Base-by-base conservation (phyloP, 768 basidiomycete species). In the Termitomyces sp. region DNA sequence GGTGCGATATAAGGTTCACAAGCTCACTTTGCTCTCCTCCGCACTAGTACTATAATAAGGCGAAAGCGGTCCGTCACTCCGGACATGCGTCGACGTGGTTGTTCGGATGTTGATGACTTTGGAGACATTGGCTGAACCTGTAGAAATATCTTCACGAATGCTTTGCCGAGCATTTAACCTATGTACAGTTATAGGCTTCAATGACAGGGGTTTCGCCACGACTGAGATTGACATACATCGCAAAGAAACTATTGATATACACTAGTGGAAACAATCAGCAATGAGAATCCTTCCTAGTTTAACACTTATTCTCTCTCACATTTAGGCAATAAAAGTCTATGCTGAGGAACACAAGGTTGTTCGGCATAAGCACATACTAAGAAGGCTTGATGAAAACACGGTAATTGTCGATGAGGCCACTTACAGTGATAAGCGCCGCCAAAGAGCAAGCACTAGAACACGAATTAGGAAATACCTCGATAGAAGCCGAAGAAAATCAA, bases 181-280 rank as follows among this genome's bases (percentile, higher is more conserved):
- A 32, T n/a, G n/a, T n/a, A 20, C 0, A 7, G 27, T 22, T 18
- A n/a, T n/a, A n/a, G n/a, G n/a, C 4, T 35, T 48, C 6, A n/a
- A 2, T 48, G 40, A 23, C 29, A n/a, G 22, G 18, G 25, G 3
- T 23, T 2, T 9, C 2, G 7, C 29, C 29, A 12, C n/a, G 5
- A 39, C 12, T 39, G 4, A 29, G 22, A 18, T 11, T 36, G 15
- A 7, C 41, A 11, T 56, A 67, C 68, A 70, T 70, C n/a, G 68
- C 66, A 23, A 70, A 56, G 52, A 64, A 69, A 46, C 68, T 69
- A 52, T 67, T 68, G 56, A 66, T 63, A 43, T 70, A 70, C 16
- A 69, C 68, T 70, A 50, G 18, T 16, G n/a, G 18, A 32, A 41
- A 23, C 40, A 10, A 20, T 23, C n/a, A 46, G 27, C 25, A 15